Base-by-base conservation (phyloP, 75 land plant genomes). In the Cryptomeria japonica region DNA sequence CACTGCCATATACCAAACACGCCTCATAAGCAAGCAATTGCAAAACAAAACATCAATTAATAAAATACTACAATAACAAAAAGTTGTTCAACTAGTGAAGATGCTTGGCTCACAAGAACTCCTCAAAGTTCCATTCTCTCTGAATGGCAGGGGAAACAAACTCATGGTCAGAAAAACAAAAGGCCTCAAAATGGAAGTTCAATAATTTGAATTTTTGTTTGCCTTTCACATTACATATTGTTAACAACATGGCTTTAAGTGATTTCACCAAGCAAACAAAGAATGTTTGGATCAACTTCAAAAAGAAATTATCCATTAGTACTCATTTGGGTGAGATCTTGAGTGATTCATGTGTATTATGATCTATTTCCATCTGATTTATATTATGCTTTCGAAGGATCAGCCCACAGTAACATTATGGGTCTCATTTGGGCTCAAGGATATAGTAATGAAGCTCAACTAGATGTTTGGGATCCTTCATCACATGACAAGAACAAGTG, bases 1-100 rank as follows among this genome's bases (percentile, higher is more conserved):
- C 86, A 89, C 98, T 96, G 95, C 84, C 92, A 75, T 19, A 82
- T n/a, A 14, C 64, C 37, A 88, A 41, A 15, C 79, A 22, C 34
- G 39, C 14, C 49, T 47, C 32, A 22, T 83, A 47, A 36, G 15
- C n/a, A 55, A 80, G 46, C n/a, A 51, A 51, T 51, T 51, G 53
- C 13, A 51, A 51, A 11, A 51, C 75, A 83, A 51, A 70, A 82
- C 70, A 85, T 44, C 39, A 41, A 41, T 38, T 84, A 5, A 5
- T 39, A 49, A 85, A 19, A 36, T 41, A 79, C 31, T 41, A 72
- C 19, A 84, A 25, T 32, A 37, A n/a, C 0, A n/a, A 32, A 44
- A 80, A 7, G 13, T 34, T 49, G 10, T 49, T 49, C 51, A 8
- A 49, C 51, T 49, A 49, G 51, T 49, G 12, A 49, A 49, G 51